Percentiles rank a stretch among this genome's conserved stretches.
These are phyloP conservation scores for Coniferiporia sulphurascens DNA, from an alignment of 1,284 basidiomycete genomes.

Conservation along the genomic window DNA sequence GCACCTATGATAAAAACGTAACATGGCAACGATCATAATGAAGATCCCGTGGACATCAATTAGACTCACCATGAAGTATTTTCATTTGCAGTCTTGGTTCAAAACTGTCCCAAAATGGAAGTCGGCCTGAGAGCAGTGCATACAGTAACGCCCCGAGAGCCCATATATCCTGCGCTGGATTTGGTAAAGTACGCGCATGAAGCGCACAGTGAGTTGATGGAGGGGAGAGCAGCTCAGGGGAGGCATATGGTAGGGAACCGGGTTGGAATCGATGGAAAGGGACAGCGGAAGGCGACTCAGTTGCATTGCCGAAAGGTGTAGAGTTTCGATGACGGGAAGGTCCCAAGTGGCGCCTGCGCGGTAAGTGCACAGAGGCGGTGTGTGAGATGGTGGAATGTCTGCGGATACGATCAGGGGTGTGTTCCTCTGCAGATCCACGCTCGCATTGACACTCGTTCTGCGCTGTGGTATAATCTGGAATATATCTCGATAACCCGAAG, in stretches of 20 bases:
- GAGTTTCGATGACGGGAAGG: conserved; percentile 53
- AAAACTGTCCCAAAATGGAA: conserved; percentile 85
- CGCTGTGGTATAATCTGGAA: conserved; percentile 40
- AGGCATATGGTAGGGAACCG: conserved; percentile 86
- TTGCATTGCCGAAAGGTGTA: conserved; percentile 41
- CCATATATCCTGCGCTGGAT: conserved; percentile 89
- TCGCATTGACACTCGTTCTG: conserved; percentile 21
- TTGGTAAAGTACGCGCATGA: conserved; percentile 29
- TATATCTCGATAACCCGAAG: conserved; percentile 74
- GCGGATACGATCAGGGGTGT: conserved; percentile 28
- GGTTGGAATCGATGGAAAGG: conserved; percentile 52
- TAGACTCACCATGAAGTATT: conserved; percentile 71
- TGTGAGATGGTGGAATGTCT: conserved; percentile 15
- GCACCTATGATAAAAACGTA: conserved; percentile 39
- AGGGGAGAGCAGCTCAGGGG: conserved; percentile 69
- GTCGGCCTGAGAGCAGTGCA: conserved; percentile 69
- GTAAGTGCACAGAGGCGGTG: conserved; percentile 32
- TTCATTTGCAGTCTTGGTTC: conserved; percentile 89
- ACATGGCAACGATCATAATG: conserved; percentile 10
- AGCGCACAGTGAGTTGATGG: conserved; percentile 28
- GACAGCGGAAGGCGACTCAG: conserved; percentile 25
- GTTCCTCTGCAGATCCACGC: conserved; percentile 24
- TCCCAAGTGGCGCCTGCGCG: conserved; percentile 32
- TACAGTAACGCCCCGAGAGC: conserved; percentile 87
- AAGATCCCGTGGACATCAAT: conserved; percentile 15